Percentiles rank a stretch among this genome's conserved stretches.
Conservation (phyloP, 2,329 filamentous ascomycete genomes). For the Macrophomina tecta region DNA sequence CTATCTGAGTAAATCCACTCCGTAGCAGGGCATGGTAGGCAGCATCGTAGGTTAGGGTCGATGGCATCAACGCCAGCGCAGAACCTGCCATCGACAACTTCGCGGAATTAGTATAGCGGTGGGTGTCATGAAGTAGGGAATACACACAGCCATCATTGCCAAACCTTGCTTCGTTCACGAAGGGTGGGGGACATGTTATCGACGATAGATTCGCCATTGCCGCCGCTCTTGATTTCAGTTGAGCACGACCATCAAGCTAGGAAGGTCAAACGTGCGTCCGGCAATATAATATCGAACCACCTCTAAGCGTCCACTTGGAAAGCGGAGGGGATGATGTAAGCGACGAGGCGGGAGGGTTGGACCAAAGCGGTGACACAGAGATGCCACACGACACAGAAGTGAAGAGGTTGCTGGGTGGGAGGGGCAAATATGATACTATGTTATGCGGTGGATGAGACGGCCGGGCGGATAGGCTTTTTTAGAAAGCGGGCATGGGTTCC, state of each 20-base stretch:
- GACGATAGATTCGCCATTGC: slow-evolving; percentile 42
- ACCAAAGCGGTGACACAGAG: slow-evolving; percentile 6
- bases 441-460: slow-evolving; percentile 40
- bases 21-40: slow-evolving; percentile 86
- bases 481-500: neutral
- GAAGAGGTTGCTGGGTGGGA: slow-evolving; percentile 18
- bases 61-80: slow-evolving; percentile 57
- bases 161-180: slow-evolving; percentile 69
- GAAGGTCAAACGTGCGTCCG: neutral
- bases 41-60: slow-evolving; percentile 68
- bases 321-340: neutral
- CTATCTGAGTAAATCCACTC: slow-evolving; percentile 73
- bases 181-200: slow-evolving; percentile 68
- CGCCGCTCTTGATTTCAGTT: slow-evolving; percentile 25
- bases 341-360: slow-evolving; percentile 3
- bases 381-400: slow-evolving; percentile 20
- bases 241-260: slow-evolving; percentile 14
- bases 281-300: neutral
- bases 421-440: slow-evolving; percentile 33
- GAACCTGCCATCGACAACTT: slow-evolving; percentile 63
- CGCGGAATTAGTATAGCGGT: slow-evolving; percentile 39
- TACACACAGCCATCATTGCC: slow-evolving; percentile 70
- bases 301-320: slow-evolving; percentile 5
- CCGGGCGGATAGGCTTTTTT: slow-evolving; percentile 12
- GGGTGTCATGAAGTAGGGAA: slow-evolving; percentile 11